Evolutionary conservation across 495 filamentous ascomycete genomes (phyloP).

Genomic region (Parachaetomium inaequale): DNA sequence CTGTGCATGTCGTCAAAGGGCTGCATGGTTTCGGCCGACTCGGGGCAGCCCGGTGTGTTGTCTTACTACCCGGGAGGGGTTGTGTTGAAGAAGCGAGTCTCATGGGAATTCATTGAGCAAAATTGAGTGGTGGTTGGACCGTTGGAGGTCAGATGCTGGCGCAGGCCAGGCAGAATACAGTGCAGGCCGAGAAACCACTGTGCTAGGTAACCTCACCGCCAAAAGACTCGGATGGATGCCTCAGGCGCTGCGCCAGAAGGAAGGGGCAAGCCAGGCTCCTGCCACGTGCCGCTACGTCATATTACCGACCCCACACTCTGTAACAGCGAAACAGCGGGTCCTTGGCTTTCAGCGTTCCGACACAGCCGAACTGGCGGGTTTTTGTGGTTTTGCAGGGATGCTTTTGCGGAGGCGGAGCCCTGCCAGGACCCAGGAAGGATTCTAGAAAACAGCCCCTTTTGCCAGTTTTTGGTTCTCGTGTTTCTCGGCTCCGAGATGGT

Average conservation of each 20-base stretch:
- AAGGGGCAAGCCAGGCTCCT: neutral
- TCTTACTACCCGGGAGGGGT: conserved; percentile 10
- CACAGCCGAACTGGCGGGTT: conserved; percentile 21
- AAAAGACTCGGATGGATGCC: too few relatives aligned
- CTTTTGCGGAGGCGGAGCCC: conserved; percentile 15
- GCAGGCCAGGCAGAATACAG: neutral
- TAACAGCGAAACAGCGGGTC: neutral
- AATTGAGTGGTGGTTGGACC: neutral
- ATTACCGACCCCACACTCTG: neutral
- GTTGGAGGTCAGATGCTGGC: too few relatives aligned
- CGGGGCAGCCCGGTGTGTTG: conserved; percentile 4
- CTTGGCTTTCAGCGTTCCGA: conserved; percentile 14
- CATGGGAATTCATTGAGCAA: neutral
- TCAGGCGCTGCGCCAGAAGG: neutral
- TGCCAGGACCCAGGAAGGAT: conserved; percentile 12
- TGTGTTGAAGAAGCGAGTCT: neutral
- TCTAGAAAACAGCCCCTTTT: conserved; percentile 6
- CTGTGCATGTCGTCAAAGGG: neutral
- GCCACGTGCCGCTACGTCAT: neutral
- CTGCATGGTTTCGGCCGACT: neutral
- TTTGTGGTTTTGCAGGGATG: neutral
- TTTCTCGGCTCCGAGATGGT: neutral
- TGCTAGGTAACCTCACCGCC: too few relatives aligned
- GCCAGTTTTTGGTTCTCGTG: too few relatives aligned
- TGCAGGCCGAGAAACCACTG: neutral